A percentile compares a stretch with the other conserved stretches of the same genome.
phyloP scores from a whole-genome alignment of 2,329 filamentous ascomycete species.

The Macrophomina pseudophaseolina region DNA sequence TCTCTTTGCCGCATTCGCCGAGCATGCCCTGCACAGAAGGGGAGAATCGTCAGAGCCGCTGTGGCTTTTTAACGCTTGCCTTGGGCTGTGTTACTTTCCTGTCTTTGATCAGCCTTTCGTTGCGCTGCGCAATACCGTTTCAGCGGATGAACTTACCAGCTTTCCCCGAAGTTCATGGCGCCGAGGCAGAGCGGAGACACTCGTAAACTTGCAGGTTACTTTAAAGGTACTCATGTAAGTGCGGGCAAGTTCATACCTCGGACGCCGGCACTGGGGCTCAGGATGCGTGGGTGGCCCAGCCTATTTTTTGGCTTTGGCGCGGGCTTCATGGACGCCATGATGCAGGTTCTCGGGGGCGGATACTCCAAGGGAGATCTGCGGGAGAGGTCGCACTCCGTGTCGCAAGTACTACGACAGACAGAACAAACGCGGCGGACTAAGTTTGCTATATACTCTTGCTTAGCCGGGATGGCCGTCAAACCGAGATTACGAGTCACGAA shows the following conservation, averaged over 20 bases:
- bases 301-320: slow-evolving; percentile 4
- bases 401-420: too few relatives aligned
- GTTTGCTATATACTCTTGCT: too few relatives aligned
- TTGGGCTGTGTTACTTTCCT: slow-evolving; percentile 46
- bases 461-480: too few relatives aligned
- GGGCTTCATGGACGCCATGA: slow-evolving; percentile 5
- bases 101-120: slow-evolving; percentile 39
- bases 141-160: slow-evolving; percentile 43
- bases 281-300: slow-evolving; percentile 58
- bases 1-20: slow-evolving; percentile 52
- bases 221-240: too few relatives aligned
- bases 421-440: too few relatives aligned
- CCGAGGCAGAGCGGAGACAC: slow-evolving; percentile 61
- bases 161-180: slow-evolving; percentile 61
- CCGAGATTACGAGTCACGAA: too few relatives aligned
- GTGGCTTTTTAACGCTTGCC: not conserved
- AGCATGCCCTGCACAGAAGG: not conserved
- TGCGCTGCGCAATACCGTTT: not conserved
- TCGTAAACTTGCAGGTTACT: not conserved
- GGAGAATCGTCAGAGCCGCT: too few relatives aligned
- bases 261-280: slow-evolving; percentile 59
- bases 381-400: not conserved
- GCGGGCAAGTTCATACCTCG: slow-evolving; percentile 31
- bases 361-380: not conserved
- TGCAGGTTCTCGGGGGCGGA: not conserved